phyloP scores from a whole-genome alignment of 495 filamentous ascomycete species.

The Delitschia confertaspora region DNA sequence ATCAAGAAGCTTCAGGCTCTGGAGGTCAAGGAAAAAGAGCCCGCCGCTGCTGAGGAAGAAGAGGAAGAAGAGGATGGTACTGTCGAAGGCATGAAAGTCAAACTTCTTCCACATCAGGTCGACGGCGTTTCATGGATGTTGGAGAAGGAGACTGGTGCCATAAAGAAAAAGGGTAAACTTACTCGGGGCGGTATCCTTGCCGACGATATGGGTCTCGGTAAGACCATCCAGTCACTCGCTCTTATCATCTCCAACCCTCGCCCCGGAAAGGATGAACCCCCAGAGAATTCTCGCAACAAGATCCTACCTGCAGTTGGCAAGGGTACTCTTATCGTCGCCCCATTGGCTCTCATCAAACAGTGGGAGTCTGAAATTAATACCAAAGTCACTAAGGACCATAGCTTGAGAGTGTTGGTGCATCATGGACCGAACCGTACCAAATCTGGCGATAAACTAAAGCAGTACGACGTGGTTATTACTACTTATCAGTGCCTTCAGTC shows the following conservation, averaged over 20 bases:
- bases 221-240: conserved; percentile 73
- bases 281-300: conserved; percentile 45
- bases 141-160: conserved; percentile 71
- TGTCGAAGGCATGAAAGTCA: conserved; percentile 78
- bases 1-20: conserved; percentile 52
- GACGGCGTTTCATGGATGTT: conserved; percentile 91
- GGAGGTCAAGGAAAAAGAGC: conserved; percentile 40
- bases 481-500: conserved; percentile 93
- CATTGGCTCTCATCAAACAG: conserved; percentile 88
- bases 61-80: conserved; percentile 62
- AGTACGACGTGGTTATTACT: conserved; percentile 93
- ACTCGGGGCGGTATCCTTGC: conserved; percentile 82
- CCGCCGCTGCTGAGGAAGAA: conserved; percentile 39
- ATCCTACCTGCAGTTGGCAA: conserved; percentile 56
- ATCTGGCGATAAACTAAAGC: conserved; percentile 57
- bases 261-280: conserved; percentile 42
- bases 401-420: conserved; percentile 72
- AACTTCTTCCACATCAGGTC: conserved; percentile 83
- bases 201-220: conserved; percentile 81
- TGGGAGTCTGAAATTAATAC: conserved; percentile 89
- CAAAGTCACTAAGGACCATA: conserved; percentile 59
- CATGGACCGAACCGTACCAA: conserved; percentile 83
- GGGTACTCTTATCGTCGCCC: conserved; percentile 86
- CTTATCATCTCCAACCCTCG: conserved; percentile 76
- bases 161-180: conserved; percentile 63